These are phyloP conservation scores for Zostera marina DNA, from an alignment of 116 monocot genomes.

Conservation along the genomic window DNA sequence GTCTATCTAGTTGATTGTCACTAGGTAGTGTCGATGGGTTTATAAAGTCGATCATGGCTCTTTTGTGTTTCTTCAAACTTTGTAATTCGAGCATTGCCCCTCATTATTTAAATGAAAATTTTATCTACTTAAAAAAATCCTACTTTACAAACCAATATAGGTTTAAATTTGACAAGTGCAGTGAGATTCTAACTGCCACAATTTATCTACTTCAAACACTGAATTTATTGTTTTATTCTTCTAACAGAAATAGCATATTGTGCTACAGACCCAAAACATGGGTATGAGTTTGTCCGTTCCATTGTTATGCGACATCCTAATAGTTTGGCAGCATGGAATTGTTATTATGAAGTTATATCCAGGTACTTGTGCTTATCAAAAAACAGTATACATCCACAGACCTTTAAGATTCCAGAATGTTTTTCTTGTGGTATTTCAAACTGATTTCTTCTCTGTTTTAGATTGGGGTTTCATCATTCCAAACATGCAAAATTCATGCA, in stretches of 20 bases:
- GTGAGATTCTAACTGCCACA: too few relatives aligned
- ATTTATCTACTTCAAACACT: too few relatives aligned
- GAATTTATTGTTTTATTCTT: conserved; percentile 2
- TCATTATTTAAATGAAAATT: too few relatives aligned
- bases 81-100: too few relatives aligned
- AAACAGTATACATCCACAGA: background rate
- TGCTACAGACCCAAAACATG: conserved; percentile 72
- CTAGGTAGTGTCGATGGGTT: too few relatives aligned
- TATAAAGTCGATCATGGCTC: too few relatives aligned
- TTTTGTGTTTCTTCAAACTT: too few relatives aligned
- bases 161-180: too few relatives aligned
- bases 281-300: conserved; percentile 72
- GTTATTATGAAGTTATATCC: conserved; percentile 75
- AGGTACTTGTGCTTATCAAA: conserved; percentile 27
- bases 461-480: conserved; percentile 30
- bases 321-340: conserved; percentile 85
- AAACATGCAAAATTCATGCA: conserved; percentile 57
- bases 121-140: too few relatives aligned
- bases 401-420: background rate
- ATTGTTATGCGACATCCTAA: conserved; percentile 62
- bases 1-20: too few relatives aligned
- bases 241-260: conserved; percentile 75
- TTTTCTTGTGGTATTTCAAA: background rate
- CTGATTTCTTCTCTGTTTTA: conserved; percentile 8
- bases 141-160: too few relatives aligned